These are phyloP conservation scores for Biscogniauxia mediterranea DNA, from an alignment of 2,329 filamentous ascomycete genomes.

Conservation along the genomic window DNA sequence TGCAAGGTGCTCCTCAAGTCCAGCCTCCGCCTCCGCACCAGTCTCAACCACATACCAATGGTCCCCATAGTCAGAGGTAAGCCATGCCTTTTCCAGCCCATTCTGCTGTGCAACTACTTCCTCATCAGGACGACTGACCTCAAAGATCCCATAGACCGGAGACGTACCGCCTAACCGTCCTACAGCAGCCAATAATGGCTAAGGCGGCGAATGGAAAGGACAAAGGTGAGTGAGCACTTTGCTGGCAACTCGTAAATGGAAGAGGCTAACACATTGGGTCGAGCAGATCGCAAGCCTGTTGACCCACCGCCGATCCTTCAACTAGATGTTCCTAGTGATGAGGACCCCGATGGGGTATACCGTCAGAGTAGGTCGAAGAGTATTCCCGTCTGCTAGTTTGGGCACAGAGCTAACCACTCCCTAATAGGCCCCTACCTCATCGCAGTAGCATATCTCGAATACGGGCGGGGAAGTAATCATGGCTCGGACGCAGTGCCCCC, in stretches of 20 bases:
- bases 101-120: neutral
- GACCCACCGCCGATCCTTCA: slow-evolving; percentile 85
- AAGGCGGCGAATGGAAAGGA: slow-evolving; percentile 34
- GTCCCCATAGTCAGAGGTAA: slow-evolving; percentile 24
- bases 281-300: slow-evolving; percentile 75
- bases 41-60: slow-evolving; percentile 4
- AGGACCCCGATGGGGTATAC: slow-evolving; percentile 47
- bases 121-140: neutral
- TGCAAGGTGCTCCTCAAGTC: slow-evolving; percentile 22
- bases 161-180: slow-evolving; percentile 28
- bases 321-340: slow-evolving; percentile 50
- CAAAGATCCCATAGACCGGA: slow-evolving; percentile 19
- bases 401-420: slow-evolving; percentile 12
- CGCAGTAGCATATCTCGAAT: slow-evolving; percentile 32
- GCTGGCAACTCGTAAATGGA: slow-evolving; percentile 4
- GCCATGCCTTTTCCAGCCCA: slow-evolving; percentile 1
- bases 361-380: slow-evolving; percentile 53
- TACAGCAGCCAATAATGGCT: slow-evolving; percentile 30
- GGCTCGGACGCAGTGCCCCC: slow-evolving; percentile 36
- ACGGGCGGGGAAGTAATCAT: slow-evolving; percentile 42
- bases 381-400: neutral
- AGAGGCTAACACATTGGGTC: slow-evolving; percentile 9
- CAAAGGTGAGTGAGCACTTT: slow-evolving; percentile 23
- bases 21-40: slow-evolving; percentile 20
- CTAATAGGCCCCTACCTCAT: slow-evolving; percentile 32